Base-by-base conservation (phyloP, 192 early-diverging fungal genomes). In the Pilobolus umbonatus region DNA sequence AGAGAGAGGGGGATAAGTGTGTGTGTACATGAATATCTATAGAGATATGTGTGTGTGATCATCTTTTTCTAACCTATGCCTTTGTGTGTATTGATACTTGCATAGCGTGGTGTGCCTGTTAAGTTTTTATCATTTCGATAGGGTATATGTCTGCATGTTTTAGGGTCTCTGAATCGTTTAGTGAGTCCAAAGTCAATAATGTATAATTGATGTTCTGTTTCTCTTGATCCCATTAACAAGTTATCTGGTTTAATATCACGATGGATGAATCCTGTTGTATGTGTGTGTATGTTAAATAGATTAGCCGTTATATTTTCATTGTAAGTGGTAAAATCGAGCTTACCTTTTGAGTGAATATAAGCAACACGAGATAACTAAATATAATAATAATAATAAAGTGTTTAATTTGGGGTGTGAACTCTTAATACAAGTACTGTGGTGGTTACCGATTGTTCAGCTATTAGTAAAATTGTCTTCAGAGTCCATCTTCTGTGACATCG, bases 71-170 rank as follows among this genome's bases (percentile, higher is more conserved):
- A n/a, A 85, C 84, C 83, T 25, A 81, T 76, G 57, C 90, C 89
- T 57, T 89, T 55, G 60, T 93, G 91, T 17, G 88, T 92, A 69
- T 93, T 90, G 63, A 95, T 89, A 72, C 88, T 90, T 60, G 92
- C 92, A 66, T 94, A 95, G 58, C 93, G 80, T 22, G 92, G 89
- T 32, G 93, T 95, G 31, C 93, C 93, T 19, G 90, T 94, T 57
- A 95, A 75, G 71, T 90, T 93, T 78, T 95, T 94, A 76, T 92
- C 87, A 70, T 95, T 91, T 64, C 87, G 82, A 71, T 94, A 94
- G 6, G 92, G 87, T 61, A 95, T 93, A 75, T 95, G 93, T 64
- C 87, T 68, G 55, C 87, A 79, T 36, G 87, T 93, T 68, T 84
- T 84, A 39, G 87, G 83, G 66, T 93, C 89, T 39, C 86, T 84